These are phyloP conservation scores for Alternaria burnsii DNA, from an alignment of 2,329 filamentous ascomycete species.

Conservation along the genomic window DNA sequence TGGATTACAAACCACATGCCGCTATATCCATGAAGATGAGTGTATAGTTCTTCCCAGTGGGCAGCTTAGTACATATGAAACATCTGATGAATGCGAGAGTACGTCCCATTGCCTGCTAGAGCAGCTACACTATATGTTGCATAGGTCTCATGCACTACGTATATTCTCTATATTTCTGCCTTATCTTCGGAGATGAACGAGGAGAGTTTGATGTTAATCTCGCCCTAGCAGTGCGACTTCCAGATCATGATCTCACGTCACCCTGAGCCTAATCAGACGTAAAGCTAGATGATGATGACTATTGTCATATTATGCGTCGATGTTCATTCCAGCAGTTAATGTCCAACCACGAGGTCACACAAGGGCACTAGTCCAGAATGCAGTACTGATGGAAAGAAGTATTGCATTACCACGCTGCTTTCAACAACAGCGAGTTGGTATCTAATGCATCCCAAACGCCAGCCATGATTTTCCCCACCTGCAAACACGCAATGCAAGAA, in stretches of 20 bases:
- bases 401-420: constrained; percentile 33
- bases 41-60: constrained; percentile 61
- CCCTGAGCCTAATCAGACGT: too few species aligned
- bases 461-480: constrained; percentile 37
- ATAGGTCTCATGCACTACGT: too few species aligned
- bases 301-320: too few species aligned
- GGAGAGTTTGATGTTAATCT: too few species aligned
- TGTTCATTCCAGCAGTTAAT: too few species aligned
- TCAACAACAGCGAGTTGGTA: constrained; percentile 35
- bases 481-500: constrained; percentile 22
- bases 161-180: too few species aligned
- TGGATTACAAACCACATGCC: constrained; percentile 91
- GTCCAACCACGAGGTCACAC: too few species aligned
- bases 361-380: not conserved
- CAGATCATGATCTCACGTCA: too few species aligned
- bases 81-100: not conserved
- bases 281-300: too few species aligned
- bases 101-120: not conserved
- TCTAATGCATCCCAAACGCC: constrained; percentile 45
- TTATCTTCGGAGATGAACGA: rapidly evolving
- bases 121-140: not conserved
- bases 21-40: constrained; percentile 99
- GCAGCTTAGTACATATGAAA: not conserved
- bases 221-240: too few species aligned
- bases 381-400: constrained; percentile 6